Base-by-base conservation (phyloP, 176 grass and related monocot genomes). In the Coix lacrymajobi region DNA sequence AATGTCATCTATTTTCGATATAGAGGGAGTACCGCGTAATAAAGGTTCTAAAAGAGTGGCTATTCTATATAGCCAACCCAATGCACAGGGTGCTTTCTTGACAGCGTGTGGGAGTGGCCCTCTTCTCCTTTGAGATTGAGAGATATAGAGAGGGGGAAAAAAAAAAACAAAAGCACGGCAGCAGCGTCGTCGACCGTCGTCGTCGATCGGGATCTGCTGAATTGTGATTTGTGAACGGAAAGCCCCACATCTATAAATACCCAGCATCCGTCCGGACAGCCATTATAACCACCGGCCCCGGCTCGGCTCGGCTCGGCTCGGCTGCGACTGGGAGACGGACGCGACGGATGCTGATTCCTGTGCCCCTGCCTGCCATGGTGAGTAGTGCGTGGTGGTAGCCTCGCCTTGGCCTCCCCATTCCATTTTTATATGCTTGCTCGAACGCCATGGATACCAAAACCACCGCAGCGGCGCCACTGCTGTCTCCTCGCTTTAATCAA, bases 211-310 rank as follows among this genome's bases (percentile, higher is more conserved):
- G 52, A 58, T 58, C 22, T 29, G n/a, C 58, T 81, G 33, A 68
- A 37, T 3, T 37, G n/a, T 19, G 58, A 48, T 33, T 75, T n/a
- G 49, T 33, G 49, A 4, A 34, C 5, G 24, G 51, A 43, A 84
- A 67, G 41, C 60, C 62, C 61, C 61, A 75, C 60, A 54, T 52
- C 82, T 84, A 76, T 84, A 84, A 76, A 76, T 67, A 76, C 72
- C 81, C 41, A 2, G 60, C 64, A 34, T 6, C 41, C 39, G n/a
- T 20, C 37, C 28, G 31, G 0, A 15, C 37, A 62, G n/a, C 36
- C 65, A 83, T 64, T 58, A 64, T 62, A 73, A 17, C 81, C 71
- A 84, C 81, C 60, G 32, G 41, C 20, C 20, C 81, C 60, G 32
- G 41, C 20, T 28, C 22, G n/a, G 0, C n/a, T 37, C 36, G 19